A percentile compares a stretch with the other conserved stretches of the same genome.
Evolutionary conservation across 2,329 filamentous ascomycete genomes (phyloP).

Genomic region (Blastomyces gilchristii): DNA sequence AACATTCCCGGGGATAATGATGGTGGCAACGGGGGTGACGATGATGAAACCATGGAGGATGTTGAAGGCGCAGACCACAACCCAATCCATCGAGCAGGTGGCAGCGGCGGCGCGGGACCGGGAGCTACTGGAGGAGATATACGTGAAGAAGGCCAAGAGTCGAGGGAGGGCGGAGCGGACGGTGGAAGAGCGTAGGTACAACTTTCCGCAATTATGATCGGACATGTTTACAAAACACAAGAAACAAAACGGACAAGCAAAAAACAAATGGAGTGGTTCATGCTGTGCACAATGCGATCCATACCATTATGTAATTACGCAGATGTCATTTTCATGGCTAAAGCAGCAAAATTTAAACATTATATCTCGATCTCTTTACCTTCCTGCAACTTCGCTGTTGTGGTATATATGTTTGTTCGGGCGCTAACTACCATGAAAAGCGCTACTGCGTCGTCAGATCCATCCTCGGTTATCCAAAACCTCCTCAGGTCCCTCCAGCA

Average conservation of each 20-base stretch:
- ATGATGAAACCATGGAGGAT: conserved; percentile 71
- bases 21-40: conserved; percentile 49
- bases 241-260: background rate
- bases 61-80: conserved; percentile 53
- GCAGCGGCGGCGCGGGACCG: conserved; percentile 70
- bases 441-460: conserved; percentile 54
- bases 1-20: conserved; percentile 44
- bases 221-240: background rate
- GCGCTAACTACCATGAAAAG: conserved; percentile 43
- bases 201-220: conserved; percentile 25
- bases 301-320: conserved; percentile 13
- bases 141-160: conserved; percentile 75
- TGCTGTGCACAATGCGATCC: conserved; percentile 2
- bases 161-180: conserved; percentile 88
- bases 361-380: background rate
- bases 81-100: conserved; percentile 47
- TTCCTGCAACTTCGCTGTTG: background rate
- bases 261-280: background rate
- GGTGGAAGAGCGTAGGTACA: conserved; percentile 98
- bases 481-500: conserved; percentile 70
- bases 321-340: background rate
- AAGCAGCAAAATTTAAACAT: background rate
- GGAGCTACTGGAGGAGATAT: conserved; percentile 86
- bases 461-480: conserved; percentile 71
- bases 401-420: conserved; percentile 1